phyloP scores from a whole-genome alignment of 2,329 filamentous ascomycete genomes.

The Fusarium sp. region DNA sequence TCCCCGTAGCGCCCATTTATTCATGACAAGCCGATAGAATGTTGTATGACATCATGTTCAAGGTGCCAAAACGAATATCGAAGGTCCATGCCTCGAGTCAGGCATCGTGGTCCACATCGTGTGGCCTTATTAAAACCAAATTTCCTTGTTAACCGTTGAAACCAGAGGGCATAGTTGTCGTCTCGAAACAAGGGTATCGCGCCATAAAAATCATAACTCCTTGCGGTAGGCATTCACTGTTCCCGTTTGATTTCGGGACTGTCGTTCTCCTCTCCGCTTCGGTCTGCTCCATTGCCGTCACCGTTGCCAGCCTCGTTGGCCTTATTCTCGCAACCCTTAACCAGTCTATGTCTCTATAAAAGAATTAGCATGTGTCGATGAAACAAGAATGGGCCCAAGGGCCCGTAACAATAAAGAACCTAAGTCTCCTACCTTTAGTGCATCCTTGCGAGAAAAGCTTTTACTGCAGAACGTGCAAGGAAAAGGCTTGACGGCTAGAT shows the following conservation, averaged over 20 bases:
- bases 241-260: conserved; percentile 44
- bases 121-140: neutral
- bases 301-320: conserved; percentile 44
- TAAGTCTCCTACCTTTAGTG: conserved; percentile 81
- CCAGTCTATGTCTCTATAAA: conserved; percentile 69
- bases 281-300: conserved; percentile 41
- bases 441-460: conserved; percentile 96
- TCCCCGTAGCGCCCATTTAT: conserved; percentile 35
- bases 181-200: conserved; percentile 31
- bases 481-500: conserved; percentile 95
- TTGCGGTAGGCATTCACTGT: conserved; percentile 23
- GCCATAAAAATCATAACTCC: conserved; percentile 18
- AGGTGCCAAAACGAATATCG: conserved; percentile 8
- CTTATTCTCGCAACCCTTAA: conserved; percentile 71
- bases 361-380: conserved; percentile 31
- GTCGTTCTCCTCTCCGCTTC: conserved; percentile 46
- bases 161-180: conserved; percentile 18
- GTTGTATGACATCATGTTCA: conserved; percentile 25
- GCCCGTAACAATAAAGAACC: neutral
- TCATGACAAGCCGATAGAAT: conserved; percentile 32
- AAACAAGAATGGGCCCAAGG: neutral
- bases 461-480: conserved; percentile 93
- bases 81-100: conserved; percentile 11
- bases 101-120: conserved; percentile 2
- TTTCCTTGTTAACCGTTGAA: conserved; percentile 5